Evolutionary conservation across 1,284 basidiomycete species (phyloP).

Genomic region (Leccinum solheimii): DNA sequence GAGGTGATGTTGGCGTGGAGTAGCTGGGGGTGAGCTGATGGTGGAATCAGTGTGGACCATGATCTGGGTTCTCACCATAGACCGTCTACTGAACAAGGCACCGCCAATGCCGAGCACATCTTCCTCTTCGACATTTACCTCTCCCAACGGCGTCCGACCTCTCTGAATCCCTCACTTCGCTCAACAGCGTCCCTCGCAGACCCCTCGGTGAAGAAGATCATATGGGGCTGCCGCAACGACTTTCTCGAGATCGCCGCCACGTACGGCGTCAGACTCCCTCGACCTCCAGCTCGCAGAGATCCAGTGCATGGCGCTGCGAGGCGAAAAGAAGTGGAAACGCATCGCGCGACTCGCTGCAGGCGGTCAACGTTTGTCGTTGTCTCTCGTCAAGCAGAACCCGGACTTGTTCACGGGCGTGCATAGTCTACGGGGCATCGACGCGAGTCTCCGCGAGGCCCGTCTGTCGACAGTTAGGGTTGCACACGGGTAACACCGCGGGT

Average conservation of each 20-base stretch:
- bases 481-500: too few species aligned
- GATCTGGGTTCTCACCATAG: too few species aligned
- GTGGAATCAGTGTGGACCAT: too few species aligned
- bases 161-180: conserved; percentile 27
- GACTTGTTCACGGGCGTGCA: conserved; percentile 35
- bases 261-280: conserved; percentile 36
- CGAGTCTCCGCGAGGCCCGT: conserved; percentile 20
- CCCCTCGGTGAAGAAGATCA: conserved; percentile 38
- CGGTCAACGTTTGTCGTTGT: conserved; percentile 28
- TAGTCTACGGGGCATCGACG: conserved; percentile 34
- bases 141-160: not conserved
- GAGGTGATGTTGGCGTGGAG: too few species aligned
- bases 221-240: conserved; percentile 49
- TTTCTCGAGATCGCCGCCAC: conserved; percentile 38
- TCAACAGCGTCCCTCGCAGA: conserved; percentile 25
- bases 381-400: conserved; percentile 27
- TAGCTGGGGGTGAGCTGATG: too few species aligned
- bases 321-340: conserved; percentile 36
- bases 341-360: conserved; percentile 29
- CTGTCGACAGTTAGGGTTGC: conserved; percentile 9
- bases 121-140: conserved; percentile 41
- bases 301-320: conserved; percentile 30
- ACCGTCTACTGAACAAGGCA: conserved; percentile 25
- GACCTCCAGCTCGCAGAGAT: conserved; percentile 47
- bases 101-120: conserved; percentile 38